Base-by-base conservation (phyloP, 2,329 filamentous ascomycete genomes). In the Hypocreales sp. region DNA sequence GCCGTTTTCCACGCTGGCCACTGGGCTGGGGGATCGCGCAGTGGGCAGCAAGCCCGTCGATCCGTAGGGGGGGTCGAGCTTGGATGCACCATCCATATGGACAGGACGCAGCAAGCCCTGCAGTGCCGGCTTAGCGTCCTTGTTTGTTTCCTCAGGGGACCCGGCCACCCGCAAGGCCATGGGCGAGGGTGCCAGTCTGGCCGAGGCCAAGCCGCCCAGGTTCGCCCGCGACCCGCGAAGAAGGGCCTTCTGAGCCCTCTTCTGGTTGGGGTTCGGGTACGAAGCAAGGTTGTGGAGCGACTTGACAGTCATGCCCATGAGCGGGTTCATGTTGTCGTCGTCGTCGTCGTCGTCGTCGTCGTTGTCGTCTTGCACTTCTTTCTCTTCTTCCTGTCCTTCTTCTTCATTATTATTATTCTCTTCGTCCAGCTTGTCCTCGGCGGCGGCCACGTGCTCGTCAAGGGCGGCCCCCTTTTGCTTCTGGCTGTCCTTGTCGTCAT, bases 211-310 rank as follows among this genome's bases (percentile, higher is more conserved):
- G 29, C n/a, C 29, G 27, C 22, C 25, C 9, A 38, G 26, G 13
- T 33, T 39, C 15, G 39, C 31, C 36, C 41, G 49, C 21, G 39
- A 32, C 25, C 47, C 45, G 11, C 46, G 43, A 28, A 48, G 44
- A 31, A 68, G 55, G 12, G 54, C 47, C 36, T 51, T 59, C 45
- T 60, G 61, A 31, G 66, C 66, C 22, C 46, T 49, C 43, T 60
- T 60, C 42, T 67, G 66, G 41, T 53, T 60, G 7, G 64, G 64
- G 35, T 71, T 71, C 5, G 58, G 52, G 36, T 68, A 70, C 2
- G 65, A 69, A 11, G 65, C 65, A 36, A 70, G 41, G 36, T 61
- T 69, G 21, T 60, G 57, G 14, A 69, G 50, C 17, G 55, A 60
- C 38, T 67, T 65, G 39, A 60, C 53, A 9, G 52, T 48, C 34